Percentiles rank a stretch among this genome's conserved stretches.
Evolutionary conservation across 192 early-diverging fungal genomes (phyloP).

Genomic region (Coemansia umbellata): DNA sequence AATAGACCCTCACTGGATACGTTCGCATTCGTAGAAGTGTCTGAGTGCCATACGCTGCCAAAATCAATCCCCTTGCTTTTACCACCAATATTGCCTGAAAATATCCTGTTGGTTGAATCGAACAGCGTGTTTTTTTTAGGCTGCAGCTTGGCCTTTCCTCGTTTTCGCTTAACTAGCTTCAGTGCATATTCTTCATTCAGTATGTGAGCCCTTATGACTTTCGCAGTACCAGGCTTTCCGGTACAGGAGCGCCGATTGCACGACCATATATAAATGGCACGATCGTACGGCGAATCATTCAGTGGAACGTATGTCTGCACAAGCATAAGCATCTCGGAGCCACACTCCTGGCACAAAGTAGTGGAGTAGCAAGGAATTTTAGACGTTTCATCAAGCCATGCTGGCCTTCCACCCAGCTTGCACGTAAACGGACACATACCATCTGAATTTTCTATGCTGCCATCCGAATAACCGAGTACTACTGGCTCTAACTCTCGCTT

Average conservation of each 20-base stretch:
- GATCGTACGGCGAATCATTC: slow-evolving; percentile 62
- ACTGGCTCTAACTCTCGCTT: neutral
- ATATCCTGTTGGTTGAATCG: neutral
- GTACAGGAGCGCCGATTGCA: slow-evolving; percentile 76
- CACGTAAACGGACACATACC: slow-evolving; percentile 21
- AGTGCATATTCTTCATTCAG: slow-evolving; percentile 62
- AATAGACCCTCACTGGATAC: slow-evolving; percentile 3
- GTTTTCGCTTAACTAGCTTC: slow-evolving; percentile 48
- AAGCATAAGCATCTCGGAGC: slow-evolving; percentile 59
- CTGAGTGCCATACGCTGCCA: slow-evolving; percentile 42
- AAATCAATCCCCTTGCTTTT: slow-evolving; percentile 18
- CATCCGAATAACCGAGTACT: slow-evolving; percentile 35
- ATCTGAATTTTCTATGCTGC: slow-evolving; percentile 11
- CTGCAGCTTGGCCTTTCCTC: neutral
- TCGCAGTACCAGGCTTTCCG: slow-evolving; percentile 57
- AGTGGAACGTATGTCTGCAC: slow-evolving; percentile 74
- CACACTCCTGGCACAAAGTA: slow-evolving; percentile 57
- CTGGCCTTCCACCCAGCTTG: slow-evolving; percentile 30
- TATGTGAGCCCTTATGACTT: slow-evolving; percentile 59
- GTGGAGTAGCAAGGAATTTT: slow-evolving; percentile 8
- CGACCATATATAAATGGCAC: slow-evolving; percentile 75
- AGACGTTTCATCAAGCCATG: slow-evolving; percentile 35
- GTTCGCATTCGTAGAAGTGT: neutral
- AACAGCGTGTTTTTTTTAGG: neutral
- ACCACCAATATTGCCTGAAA: neutral